Evolutionary conservation across 306 rosid species (phyloP).

Genomic region (Cucumis hystrix): DNA sequence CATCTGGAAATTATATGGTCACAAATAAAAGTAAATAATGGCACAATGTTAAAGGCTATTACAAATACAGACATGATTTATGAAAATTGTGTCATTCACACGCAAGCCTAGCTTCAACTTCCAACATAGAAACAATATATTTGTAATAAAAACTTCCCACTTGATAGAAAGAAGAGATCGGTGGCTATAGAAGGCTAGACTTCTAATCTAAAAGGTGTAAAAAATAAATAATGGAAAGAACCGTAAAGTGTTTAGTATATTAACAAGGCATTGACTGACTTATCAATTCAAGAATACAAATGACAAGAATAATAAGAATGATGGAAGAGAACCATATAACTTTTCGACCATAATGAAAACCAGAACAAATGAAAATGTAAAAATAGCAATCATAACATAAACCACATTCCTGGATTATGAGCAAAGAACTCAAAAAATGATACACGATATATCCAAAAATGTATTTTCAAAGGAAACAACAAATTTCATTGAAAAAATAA

Average conservation of each 20-base stretch:
- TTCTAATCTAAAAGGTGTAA: not conserved
- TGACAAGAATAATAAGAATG: not conserved
- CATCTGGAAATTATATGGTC: not conserved
- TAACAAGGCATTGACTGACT: not conserved
- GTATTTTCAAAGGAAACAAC: not conserved
- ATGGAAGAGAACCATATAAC: not conserved
- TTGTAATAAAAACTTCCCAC: not conserved
- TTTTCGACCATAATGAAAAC: not conserved
- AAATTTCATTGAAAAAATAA: too few relatives aligned
- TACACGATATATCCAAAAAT: not conserved
- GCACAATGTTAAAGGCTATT: not conserved
- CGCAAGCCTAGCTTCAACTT: not conserved
- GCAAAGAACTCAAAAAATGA: not conserved
- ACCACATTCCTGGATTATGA: not conserved
- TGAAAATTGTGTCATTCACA: not conserved
- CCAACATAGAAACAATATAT: not conserved
- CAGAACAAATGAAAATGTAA: not conserved
- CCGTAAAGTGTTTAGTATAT: not conserved
- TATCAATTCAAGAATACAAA: not conserved
- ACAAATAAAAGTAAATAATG: not conserved
- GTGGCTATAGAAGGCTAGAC: not conserved
- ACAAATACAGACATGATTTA: not conserved
- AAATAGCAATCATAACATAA: not conserved
- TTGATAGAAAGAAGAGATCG: not conserved
- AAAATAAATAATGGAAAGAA: not conserved